phyloP scores from a whole-genome alignment of 2,329 filamentous ascomycete species.

The Colletotrichum somersetense region DNA sequence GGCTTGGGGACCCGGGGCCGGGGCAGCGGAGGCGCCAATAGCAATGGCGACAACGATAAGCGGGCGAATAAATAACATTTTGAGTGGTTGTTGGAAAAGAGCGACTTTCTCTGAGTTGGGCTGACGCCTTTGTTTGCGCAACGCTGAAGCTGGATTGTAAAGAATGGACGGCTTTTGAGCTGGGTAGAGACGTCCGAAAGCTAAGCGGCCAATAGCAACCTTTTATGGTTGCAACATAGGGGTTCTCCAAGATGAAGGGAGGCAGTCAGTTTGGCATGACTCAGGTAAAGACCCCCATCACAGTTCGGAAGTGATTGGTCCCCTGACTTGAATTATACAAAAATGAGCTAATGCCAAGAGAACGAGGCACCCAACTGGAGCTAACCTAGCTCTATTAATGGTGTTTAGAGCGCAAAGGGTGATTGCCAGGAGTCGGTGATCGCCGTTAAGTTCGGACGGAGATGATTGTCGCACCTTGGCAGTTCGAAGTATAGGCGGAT shows the following conservation, averaged over 20 bases:
- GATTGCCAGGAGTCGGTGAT: slow-evolving; percentile 1
- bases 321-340: neutral
- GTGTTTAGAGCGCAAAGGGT: neutral
- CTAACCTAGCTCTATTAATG: neutral
- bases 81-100: slow-evolving; percentile 15
- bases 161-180: neutral
- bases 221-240: slow-evolving; percentile 17
- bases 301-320: slow-evolving; percentile 27
- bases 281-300: slow-evolving; percentile 5
- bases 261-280: slow-evolving; percentile 14
- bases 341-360: slow-evolving; percentile 14
- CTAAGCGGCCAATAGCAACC: neutral
- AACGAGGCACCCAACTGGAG: slow-evolving; percentile 1
- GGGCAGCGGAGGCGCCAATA: neutral
- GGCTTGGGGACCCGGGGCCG: slow-evolving; percentile 21
- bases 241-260: neutral
- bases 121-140: neutral
- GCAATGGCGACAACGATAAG: slow-evolving; percentile 12
- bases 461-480: slow-evolving; percentile 8
- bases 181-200: neutral
- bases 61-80: slow-evolving; percentile 24
- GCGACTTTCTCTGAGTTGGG: slow-evolving; percentile 11
- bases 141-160: neutral
- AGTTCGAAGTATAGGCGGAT: neutral
- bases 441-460: slow-evolving; percentile 16